Base-by-base conservation (phyloP, 805 yeast species). In the Naumovozyma castellii region DNA sequence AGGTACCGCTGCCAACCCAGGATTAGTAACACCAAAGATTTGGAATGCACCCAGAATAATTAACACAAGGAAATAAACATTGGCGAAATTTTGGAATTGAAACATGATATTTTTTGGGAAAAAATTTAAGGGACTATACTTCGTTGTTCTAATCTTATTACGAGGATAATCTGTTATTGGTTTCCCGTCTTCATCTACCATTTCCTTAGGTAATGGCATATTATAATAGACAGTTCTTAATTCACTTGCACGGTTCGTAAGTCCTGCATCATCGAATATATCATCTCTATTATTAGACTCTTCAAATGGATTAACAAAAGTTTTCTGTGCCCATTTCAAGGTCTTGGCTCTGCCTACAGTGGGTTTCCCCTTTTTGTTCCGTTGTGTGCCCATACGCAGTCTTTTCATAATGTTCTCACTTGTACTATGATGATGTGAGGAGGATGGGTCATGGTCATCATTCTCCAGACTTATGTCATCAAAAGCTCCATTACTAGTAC, bases 121-220 rank as follows among this genome's bases (percentile, higher is more conserved):
- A 55, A 90, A 90, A 6, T 86, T 69, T 35, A 92, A 57, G 4
- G 97, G 96, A 2, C 97, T 90, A 62, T 90, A 90, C 65, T 86
- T 90, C 2, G 98, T 86, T 0, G 97, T 87, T 66, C 97, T 77
- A 50, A 92, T 85, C 61, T 92, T 88, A 67, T 90, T 90, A 45
- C 96, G 73, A 9, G 94, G 78, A 56, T 83, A 90, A n/a, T 61
- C 57, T 0, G 69, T 67, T 15, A 53, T 55, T 1, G 90, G 84
- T 29, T 73, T 70, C 12, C 81, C 80, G 1, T 78, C 71, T 54
- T 76, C 77, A 43, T 78, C 80, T 16, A 75, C 37, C 57, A 70
- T 62, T 29, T 72, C 72, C 17, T 70, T 75, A 1, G 92, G 87
- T 19, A 83, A 57, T 2, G 68, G 66, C 51, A 72, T 54, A 54